Evolutionary conservation across 768 basidiomycete species (phyloP).

Genomic region (Suillus lakei): DNA sequence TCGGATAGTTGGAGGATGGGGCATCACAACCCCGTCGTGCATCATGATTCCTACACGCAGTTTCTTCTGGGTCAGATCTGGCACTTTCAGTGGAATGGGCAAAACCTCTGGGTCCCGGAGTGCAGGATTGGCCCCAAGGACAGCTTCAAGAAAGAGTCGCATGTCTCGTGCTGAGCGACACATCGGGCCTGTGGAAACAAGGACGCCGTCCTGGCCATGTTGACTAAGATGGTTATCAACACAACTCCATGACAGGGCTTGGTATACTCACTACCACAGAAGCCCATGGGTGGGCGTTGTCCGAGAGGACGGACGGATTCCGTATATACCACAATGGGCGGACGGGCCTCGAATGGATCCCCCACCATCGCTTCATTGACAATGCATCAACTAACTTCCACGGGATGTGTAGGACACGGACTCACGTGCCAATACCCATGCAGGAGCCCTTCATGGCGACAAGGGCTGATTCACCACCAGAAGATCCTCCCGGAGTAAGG

Average conservation of each 20-base stretch:
- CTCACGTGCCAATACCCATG: slow-evolving; percentile 47
- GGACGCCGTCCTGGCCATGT: slow-evolving; percentile 29
- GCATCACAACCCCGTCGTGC: slow-evolving; percentile 42
- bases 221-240: slow-evolving; percentile 25
- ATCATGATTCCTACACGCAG: slow-evolving; percentile 38
- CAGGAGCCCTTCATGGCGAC: slow-evolving; percentile 50
- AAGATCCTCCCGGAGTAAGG: slow-evolving; percentile 53
- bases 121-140: slow-evolving; percentile 45
- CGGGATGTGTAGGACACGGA: slow-evolving; percentile 14
- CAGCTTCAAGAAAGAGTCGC: slow-evolving; percentile 21
- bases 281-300: slow-evolving; percentile 30
- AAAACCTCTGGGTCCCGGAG: slow-evolving; percentile 40
- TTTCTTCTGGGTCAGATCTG: slow-evolving; percentile 31
- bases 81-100: slow-evolving; percentile 32
- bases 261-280: slow-evolving; percentile 26
- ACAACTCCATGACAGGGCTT: neutral
- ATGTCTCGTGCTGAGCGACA: slow-evolving; percentile 33
- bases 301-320: slow-evolving; percentile 42
- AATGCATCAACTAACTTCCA: neutral
- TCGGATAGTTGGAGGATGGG: slow-evolving; percentile 46
- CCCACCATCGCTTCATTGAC: slow-evolving; percentile 31
- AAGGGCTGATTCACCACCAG: slow-evolving; percentile 55
- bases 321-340: slow-evolving; percentile 44
- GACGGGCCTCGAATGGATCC: slow-evolving; percentile 46
- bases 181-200: slow-evolving; percentile 27